Base-by-base conservation (phyloP, 345 rosid species). In the Noccaea bulbosa region DNA sequence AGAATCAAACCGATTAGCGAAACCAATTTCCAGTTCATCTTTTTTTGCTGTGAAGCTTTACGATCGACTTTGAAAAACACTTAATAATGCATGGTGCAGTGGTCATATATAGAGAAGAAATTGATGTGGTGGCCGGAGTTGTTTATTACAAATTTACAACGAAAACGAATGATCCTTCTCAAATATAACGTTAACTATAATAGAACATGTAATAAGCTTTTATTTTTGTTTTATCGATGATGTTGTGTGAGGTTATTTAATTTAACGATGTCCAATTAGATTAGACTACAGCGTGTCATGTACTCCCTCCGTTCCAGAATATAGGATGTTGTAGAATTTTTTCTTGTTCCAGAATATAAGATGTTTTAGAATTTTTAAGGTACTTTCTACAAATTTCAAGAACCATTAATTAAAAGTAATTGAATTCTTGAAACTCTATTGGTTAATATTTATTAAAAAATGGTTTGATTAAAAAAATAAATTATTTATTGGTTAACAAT, bases 11-110 rank as follows among this genome's bases (percentile, higher is more conserved):
- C 27, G 16, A 56, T 15, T 15, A 56, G 5, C 27, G 37, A 35
- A 56, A 12, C 8, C 40, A 55, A 55, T 24, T 55, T 54, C 60
- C 41, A 33, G 14, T 54, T 55, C 61, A 35, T 56, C 35, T 9
- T 56, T 4, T 17, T 2, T 34, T 12, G 10, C 24, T 35, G 41
- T 34, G 14, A n/a, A 53, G 39, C 58, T 32, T 53, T 8, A 53
- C 59, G 40, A 33, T 20, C 59, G 40, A 33, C 39, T 53, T 32
- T 32, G 39, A 35, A 35, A 11, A 56, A 56, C 30, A 20, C 14
- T 34, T 56, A 10, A 34, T 11, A 14, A 55, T 10, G 32, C n/a
- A n/a, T n/a, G n/a, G n/a, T n/a, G n/a, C n/a, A n/a, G 45, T 37
- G 62, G 32, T 38, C 45, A 9, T 57, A 16, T 38, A 20, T 11